These are phyloP conservation scores for Saccharomycopsis selenospora DNA, from an alignment of 805 yeast species.

Conservation along the genomic window DNA sequence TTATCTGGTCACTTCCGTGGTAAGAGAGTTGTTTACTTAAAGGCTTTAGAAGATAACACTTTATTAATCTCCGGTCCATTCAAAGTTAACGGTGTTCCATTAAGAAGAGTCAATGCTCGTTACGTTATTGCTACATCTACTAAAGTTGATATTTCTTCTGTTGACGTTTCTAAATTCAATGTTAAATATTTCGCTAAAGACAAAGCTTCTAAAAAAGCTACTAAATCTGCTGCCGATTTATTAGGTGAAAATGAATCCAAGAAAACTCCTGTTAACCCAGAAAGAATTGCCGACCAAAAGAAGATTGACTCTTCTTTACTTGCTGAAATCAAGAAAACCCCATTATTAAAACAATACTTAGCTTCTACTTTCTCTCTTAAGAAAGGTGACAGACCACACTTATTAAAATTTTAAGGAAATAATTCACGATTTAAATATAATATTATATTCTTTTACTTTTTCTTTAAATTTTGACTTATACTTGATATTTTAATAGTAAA, in stretches of 20 bases:
- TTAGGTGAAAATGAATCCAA: conserved; percentile 68
- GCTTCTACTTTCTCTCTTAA: conserved; percentile 93
- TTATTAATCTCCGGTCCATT: conserved; percentile 96
- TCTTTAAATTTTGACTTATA: too few relatives aligned
- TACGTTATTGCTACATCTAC: conserved; percentile 99
- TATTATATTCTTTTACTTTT: too few relatives aligned
- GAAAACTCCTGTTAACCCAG: conserved; percentile 84
- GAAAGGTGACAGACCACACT: conserved; percentile 98
- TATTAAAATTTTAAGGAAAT: conserved; percentile 84
- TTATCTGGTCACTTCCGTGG: conserved; percentile 99
- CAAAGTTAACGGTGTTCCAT: conserved; percentile 99
- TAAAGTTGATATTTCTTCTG: conserved; percentile 68
- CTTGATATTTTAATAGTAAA: too few relatives aligned
- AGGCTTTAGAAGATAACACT: conserved; percentile 96
- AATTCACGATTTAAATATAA: too few relatives aligned
- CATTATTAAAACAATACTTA: conserved; percentile 93
- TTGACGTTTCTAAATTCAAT: conserved; percentile 85
- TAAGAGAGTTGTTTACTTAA: conserved; percentile 97
- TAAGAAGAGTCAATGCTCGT: conserved; percentile 98
- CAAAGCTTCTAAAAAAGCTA: conserved; percentile 62
- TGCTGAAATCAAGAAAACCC: conserved; percentile 93
- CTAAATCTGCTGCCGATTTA: conserved; percentile 88
- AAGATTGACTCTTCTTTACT: conserved; percentile 85
- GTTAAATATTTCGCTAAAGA: conserved; percentile 96
- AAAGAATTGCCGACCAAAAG: conserved; percentile 96